Evolutionary conservation across 2,329 filamentous ascomycete genomes (phyloP).

Genomic region (Xylaria sp.): DNA sequence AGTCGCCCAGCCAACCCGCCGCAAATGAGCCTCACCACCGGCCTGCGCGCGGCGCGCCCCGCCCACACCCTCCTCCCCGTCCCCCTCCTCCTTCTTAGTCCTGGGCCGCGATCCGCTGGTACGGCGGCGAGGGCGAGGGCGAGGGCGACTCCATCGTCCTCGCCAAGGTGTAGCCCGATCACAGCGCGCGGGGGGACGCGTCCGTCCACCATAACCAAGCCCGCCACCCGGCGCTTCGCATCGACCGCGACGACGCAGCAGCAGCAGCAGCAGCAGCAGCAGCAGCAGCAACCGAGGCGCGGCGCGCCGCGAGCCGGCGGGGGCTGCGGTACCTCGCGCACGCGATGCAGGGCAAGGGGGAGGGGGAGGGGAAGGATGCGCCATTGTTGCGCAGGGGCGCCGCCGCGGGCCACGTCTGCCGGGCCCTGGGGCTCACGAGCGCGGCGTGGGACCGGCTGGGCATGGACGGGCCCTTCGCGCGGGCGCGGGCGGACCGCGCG

Average conservation of each 20-base stretch:
- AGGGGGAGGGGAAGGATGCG: neutral
- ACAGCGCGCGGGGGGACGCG: too few species aligned
- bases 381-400: too few species aligned
- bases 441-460: constrained; percentile 54
- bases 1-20: neutral
- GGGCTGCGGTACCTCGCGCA: constrained; percentile 39
- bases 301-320: constrained; percentile 54
- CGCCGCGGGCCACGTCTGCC: constrained; percentile 31
- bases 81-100: too few species aligned
- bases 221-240: too few species aligned
- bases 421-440: constrained; percentile 43
- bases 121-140: too few species aligned
- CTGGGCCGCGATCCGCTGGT: too few species aligned
- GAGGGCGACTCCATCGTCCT: too few species aligned
- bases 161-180: too few species aligned
- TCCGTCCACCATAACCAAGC: too few species aligned
- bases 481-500: constrained; percentile 52
- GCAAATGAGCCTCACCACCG: constrained; percentile 25
- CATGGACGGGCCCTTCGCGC: constrained; percentile 56
- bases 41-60: constrained; percentile 32
- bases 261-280: too few species aligned
- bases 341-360: constrained; percentile 13
- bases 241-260: too few species aligned
- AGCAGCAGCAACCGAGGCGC: constrained; percentile 55
- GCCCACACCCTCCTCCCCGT: constrained; percentile 12